Evolutionary conservation across 2,329 filamentous ascomycete genomes (phyloP).

Genomic region (Trichoderma guizhouense): DNA sequence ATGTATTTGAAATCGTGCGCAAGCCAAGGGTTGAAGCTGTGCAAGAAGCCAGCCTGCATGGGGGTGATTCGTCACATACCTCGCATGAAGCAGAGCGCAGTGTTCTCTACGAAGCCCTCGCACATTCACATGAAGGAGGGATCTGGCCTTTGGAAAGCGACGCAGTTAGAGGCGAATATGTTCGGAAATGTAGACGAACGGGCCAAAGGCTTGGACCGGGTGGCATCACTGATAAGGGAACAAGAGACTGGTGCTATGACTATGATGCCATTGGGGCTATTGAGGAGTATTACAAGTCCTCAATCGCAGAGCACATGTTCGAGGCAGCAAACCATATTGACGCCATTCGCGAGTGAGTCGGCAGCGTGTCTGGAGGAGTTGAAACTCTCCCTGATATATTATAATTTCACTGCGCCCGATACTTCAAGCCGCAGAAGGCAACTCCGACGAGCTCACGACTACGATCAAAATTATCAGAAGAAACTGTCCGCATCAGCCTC

Average conservation of each 20-base stretch:
- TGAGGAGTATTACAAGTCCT: neutral
- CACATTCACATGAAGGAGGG: neutral
- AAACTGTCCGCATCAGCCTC: neutral
- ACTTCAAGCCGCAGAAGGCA: neutral
- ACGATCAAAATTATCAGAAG: neutral
- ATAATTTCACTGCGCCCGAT: neutral
- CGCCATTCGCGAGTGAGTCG: neutral
- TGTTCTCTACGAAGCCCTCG: constrained; percentile 17
- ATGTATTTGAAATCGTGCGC: constrained; percentile 14
- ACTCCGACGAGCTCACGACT: neutral
- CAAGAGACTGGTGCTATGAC: constrained; percentile 18
- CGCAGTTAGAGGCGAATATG: neutral
- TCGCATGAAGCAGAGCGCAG: constrained; percentile 3
- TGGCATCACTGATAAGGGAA: constrained; percentile 14
- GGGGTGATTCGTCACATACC: constrained; percentile 18
- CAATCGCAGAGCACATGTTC: neutral
- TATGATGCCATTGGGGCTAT: constrained; percentile 17
- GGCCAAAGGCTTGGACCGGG: neutral
- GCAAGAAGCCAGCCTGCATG: constrained; percentile 20
- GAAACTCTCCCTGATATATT: neutral
- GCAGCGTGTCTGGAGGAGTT: neutral
- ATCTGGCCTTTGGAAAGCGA: neutral
- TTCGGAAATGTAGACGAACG: neutral
- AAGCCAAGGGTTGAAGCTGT: constrained; percentile 19
- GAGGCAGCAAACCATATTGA: neutral